Evolutionary conservation across 2,329 filamentous ascomycete genomes (phyloP), one percentile per base, ranked within the genome.

Genomic region (Daldinia sp.): DNA sequence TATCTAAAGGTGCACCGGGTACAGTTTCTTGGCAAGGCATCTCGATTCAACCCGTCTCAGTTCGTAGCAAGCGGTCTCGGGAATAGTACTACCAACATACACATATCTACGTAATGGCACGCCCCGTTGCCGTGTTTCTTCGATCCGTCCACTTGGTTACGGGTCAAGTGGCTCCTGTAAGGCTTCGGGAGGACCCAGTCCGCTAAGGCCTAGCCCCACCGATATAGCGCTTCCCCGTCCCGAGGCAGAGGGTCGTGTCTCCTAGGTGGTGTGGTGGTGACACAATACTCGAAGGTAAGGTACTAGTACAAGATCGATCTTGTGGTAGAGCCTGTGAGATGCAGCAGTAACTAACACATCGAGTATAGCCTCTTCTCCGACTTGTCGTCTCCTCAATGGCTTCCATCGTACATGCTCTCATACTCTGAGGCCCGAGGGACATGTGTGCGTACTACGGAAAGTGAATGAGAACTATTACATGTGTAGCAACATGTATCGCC

Each of bases 281-380:
- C 65, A 63, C 61, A 67, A 67, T 34, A 25, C 53, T 61, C 25
- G 17, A 49, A 37, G 39, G 45, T 13, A 43, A 61, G 62, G 65
- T 66, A 68, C 65, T 61, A 57, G 63, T 66, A 68, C 63, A 65
- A 66, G 63, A 63, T 63, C 55, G 60, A 65, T 48, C 34, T 53
- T 21, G 23, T 53, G 30, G 47, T 53, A 47, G 30, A 59, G 17
- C 21, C 45, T 61, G 54, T 67, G 53, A 61, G 56, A 64, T 64
- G 53, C 48, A 51, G 47, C 32, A 50, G 30, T 39, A 47, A 52
- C 39, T 52, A 54, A 63, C 49, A 17, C 49, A 34, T 50, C 50
- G 35, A 60, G 43, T 61, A 48, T 45, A 63, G 50, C 25, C 19
- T 53, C 49, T 21, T 47, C 32, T 37, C 60, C 39, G 30, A 52